phyloP scores from a whole-genome alignment of 2,329 filamentous ascomycete genomes.

The Monosporascus cannonballus region DNA sequence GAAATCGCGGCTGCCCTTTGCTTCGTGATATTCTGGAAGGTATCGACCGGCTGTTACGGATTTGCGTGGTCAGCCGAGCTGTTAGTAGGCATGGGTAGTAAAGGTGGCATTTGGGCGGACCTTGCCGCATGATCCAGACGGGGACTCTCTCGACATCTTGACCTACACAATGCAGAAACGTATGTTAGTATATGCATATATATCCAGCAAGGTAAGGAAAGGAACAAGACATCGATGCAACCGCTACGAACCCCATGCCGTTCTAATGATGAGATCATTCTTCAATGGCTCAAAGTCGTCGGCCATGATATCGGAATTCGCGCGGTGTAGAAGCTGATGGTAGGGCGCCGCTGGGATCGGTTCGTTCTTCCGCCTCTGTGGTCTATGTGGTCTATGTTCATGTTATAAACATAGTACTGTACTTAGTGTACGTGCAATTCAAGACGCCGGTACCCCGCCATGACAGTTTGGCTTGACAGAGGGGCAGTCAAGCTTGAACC shows the following conservation, averaged over 20 bases:
- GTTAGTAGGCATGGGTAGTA: no score
- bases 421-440: no score
- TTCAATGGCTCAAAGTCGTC: constrained; percentile 75
- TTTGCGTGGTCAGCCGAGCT: constrained; percentile 3
- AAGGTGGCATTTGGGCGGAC: constrained; percentile 38
- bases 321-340: neutral
- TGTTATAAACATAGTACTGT: no score
- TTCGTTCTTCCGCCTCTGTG: neutral
- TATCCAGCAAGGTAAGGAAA: neutral
- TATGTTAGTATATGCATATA: constrained; percentile 12
- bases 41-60: constrained; percentile 73
- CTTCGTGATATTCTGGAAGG: constrained; percentile 95
- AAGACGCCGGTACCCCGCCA: no score
- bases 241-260: constrained; percentile 67
- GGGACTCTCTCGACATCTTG: constrained; percentile 87
- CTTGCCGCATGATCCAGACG: constrained; percentile 99
- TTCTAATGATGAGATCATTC: constrained; percentile 87
- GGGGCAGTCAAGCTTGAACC: no score
- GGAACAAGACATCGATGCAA: neutral
- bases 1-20: constrained; percentile 86
- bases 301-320: constrained; percentile 45
- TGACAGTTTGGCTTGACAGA: no score
- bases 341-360: no score
- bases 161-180: constrained; percentile 44
- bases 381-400: no score